Conservation (phyloP, 1,284 basidiomycete species). For the Leccinum fallax region DNA sequence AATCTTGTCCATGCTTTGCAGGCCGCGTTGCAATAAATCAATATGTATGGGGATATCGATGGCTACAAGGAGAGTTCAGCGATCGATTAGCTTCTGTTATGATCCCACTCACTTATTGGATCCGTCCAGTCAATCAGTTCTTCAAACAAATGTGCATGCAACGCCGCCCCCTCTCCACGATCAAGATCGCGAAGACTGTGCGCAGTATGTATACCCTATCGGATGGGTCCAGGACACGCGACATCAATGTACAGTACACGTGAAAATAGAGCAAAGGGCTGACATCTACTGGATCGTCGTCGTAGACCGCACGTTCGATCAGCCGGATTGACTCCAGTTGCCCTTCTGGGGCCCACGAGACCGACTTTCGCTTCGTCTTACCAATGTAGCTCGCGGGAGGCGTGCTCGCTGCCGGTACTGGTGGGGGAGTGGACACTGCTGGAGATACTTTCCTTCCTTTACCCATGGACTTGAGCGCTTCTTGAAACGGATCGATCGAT, state of each 20-base stretch:
- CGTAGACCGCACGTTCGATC: slow-evolving; percentile 83
- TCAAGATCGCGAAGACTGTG: slow-evolving; percentile 81
- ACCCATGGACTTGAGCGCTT: slow-evolving; percentile 73
- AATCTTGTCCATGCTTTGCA: slow-evolving; percentile 63
- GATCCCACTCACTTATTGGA: slow-evolving; percentile 58
- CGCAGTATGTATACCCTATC: slow-evolving; percentile 63
- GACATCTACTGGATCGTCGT: slow-evolving; percentile 81
- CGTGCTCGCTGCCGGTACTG: slow-evolving; percentile 34
- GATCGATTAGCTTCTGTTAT: slow-evolving; percentile 17
- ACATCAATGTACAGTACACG: slow-evolving; percentile 59
- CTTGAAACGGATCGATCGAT: slow-evolving; percentile 76
- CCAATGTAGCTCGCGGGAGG: slow-evolving; percentile 41
- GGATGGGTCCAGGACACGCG: slow-evolving; percentile 40
- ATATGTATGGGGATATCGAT: slow-evolving; percentile 63
- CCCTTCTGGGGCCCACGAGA: slow-evolving; percentile 74
- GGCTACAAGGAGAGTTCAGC: slow-evolving; percentile 41
- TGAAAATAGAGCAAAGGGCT: slow-evolving; percentile 49
- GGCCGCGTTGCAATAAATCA: slow-evolving; percentile 56
- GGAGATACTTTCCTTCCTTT: slow-evolving; percentile 60
- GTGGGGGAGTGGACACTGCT: slow-evolving; percentile 43
- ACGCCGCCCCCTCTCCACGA: slow-evolving; percentile 78
- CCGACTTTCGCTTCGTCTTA: slow-evolving; percentile 69
- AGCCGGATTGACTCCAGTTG: slow-evolving; percentile 70
- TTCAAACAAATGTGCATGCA: slow-evolving; percentile 79
- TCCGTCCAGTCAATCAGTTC: slow-evolving; percentile 83